These are phyloP conservation scores for Diophrys appendiculata DNA, from an alignment of 73 alveolate genomes.

Conservation along the genomic window DNA sequence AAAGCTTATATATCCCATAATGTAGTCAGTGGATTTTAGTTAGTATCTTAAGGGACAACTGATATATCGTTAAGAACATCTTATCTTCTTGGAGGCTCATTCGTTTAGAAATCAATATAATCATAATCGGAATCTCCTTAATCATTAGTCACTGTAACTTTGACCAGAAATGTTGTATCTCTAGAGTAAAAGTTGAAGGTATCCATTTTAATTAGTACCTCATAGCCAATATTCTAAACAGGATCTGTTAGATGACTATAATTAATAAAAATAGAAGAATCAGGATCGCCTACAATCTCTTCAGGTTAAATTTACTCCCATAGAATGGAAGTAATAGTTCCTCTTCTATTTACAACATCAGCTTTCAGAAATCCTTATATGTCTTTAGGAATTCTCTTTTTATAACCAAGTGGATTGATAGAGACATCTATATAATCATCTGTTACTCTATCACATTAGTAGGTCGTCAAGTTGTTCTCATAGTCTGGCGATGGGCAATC, in stretches of 20 bases:
- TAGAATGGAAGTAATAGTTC: neutral
- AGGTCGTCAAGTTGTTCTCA: neutral
- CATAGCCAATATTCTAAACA: neutral
- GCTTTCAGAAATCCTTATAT: neutral
- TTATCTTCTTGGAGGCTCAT: neutral
- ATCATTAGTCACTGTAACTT: neutral
- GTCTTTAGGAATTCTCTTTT: neutral
- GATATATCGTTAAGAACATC: neutral
- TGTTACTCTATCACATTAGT: neutral
- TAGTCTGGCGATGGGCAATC: neutral
- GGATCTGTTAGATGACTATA: too few relatives aligned
- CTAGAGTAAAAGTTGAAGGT: neutral
- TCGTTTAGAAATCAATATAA: neutral
- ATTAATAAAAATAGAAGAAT: neutral
- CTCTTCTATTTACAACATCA: neutral
- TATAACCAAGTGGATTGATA: neutral
- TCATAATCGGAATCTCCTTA: neutral
- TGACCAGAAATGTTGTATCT: neutral
- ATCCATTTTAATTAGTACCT: neutral
- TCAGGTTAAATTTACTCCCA: neutral
- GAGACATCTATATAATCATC: neutral
- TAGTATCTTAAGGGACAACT: neutral
- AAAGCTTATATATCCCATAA: neutral
- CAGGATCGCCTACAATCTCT: neutral
- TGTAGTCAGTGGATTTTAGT: neutral